These are phyloP conservation scores for Penicillium odoratum DNA, from an alignment of 495 filamentous ascomycete species.

Conservation along the genomic window DNA sequence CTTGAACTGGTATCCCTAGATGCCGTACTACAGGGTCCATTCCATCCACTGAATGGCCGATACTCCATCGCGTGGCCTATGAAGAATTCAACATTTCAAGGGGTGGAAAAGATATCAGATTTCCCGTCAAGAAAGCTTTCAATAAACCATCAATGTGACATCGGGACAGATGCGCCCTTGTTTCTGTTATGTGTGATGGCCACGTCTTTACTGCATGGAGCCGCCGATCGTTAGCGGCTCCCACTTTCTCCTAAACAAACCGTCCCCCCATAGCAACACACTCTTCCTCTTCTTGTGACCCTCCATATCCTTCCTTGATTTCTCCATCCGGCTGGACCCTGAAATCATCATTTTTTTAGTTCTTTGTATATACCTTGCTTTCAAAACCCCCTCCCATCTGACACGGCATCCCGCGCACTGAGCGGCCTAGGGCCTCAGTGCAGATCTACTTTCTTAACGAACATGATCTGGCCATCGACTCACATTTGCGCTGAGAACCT, in stretches of 20 bases:
- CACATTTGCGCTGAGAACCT: slow-evolving; percentile 20
- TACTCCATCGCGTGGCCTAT: slow-evolving; percentile 19
- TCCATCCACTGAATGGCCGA: slow-evolving; percentile 7
- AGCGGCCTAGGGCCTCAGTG: slow-evolving; percentile 40
- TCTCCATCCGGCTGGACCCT: background rate
- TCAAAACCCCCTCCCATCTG: slow-evolving; percentile 1
- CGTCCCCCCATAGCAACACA: slow-evolving; percentile 16
- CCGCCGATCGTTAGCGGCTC: slow-evolving; percentile 34
- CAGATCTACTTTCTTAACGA: slow-evolving; percentile 32
- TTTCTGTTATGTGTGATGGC: slow-evolving; percentile 28
- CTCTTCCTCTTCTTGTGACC: slow-evolving; percentile 10
- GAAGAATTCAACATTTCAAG: slow-evolving; percentile 16
- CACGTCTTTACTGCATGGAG: slow-evolving; percentile 30
- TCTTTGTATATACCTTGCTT: background rate
- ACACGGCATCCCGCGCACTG: slow-evolving; percentile 33
- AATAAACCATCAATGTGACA: background rate
- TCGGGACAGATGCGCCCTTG: slow-evolving; percentile 13
- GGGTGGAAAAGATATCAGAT: slow-evolving; percentile 5
- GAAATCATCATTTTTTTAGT: background rate
- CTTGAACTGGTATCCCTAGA: slow-evolving; percentile 19
- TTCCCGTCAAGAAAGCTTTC: background rate
- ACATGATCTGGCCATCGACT: slow-evolving; percentile 36
- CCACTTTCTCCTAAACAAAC: slow-evolving; percentile 31
- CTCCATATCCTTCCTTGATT: slow-evolving; percentile 1
- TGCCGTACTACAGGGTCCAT: slow-evolving; percentile 15